Evolutionary conservation across 2,329 filamentous ascomycete species (phyloP).

Genomic region (Sclerotinia trifoliorum): DNA sequence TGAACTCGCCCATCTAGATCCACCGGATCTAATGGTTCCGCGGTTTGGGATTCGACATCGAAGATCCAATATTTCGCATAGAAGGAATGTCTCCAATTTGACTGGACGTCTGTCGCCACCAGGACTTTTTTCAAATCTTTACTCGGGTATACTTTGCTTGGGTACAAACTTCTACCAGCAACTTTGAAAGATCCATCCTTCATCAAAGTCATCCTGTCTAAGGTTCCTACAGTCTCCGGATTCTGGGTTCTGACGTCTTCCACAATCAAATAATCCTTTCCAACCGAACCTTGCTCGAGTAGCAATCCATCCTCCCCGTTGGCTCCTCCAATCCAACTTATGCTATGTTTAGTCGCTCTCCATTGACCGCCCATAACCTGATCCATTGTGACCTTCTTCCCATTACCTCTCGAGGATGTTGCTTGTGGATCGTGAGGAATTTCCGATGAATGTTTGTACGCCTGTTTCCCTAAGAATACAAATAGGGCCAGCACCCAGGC

Average conservation of each 20-base stretch:
- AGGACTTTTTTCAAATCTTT: constrained; percentile 83
- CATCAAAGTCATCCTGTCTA: constrained; percentile 70
- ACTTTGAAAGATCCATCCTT: constrained; percentile 62
- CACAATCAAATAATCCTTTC: constrained; percentile 76
- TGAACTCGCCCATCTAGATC: constrained; percentile 68
- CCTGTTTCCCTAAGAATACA: constrained; percentile 63
- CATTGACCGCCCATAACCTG: constrained; percentile 68
- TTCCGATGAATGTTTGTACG: constrained; percentile 63
- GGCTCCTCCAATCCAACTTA: constrained; percentile 75
- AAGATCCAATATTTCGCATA: constrained; percentile 88
- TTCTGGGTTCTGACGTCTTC: constrained; percentile 73
- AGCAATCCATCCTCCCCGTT: constrained; percentile 80
- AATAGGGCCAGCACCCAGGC: constrained; percentile 68
- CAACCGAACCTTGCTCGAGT: constrained; percentile 62
- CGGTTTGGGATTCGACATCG: constrained; percentile 77
- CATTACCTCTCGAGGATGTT: constrained; percentile 58
- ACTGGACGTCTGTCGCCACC: constrained; percentile 67
- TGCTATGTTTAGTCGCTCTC: constrained; percentile 60
- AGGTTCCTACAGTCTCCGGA: constrained; percentile 43
- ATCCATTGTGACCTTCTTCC: constrained; percentile 71
- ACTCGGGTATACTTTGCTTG: constrained; percentile 69
- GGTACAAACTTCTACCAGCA: constrained; percentile 53
- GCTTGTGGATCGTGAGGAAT: constrained; percentile 68
- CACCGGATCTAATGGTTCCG: constrained; percentile 72
- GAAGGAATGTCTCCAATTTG: constrained; percentile 88